These are phyloP conservation scores for Kazachstania africana DNA, from an alignment of 805 yeast species.

Conservation along the genomic window DNA sequence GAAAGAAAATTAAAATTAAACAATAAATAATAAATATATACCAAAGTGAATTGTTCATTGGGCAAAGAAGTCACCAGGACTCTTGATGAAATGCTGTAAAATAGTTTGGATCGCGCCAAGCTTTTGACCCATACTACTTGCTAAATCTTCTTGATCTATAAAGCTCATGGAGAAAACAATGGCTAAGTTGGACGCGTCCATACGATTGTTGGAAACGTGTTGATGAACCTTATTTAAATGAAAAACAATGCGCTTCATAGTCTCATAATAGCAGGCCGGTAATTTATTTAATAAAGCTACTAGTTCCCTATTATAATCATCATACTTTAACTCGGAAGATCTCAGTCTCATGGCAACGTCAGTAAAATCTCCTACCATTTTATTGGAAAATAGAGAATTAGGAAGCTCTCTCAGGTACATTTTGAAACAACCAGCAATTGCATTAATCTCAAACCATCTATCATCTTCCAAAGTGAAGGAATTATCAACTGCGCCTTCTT, in stretches of 20 bases:
- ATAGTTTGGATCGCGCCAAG: slow-evolving; percentile 44
- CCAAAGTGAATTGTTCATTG: too few relatives aligned
- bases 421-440: slow-evolving; percentile 81
- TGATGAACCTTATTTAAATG: slow-evolving; percentile 64
- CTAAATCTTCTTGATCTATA: slow-evolving; percentile 33
- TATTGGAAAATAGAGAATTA: slow-evolving; percentile 64
- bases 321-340: slow-evolving; percentile 11
- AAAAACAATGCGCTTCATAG: slow-evolving; percentile 51
- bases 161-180: slow-evolving; percentile 73
- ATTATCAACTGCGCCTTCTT: slow-evolving; percentile 31
- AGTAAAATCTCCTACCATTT: slow-evolving; percentile 49
- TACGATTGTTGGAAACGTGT: slow-evolving; percentile 59
- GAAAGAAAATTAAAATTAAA: too few relatives aligned
- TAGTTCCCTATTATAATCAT: slow-evolving; percentile 20
- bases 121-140: slow-evolving; percentile 36
- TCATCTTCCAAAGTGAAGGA: slow-evolving; percentile 38
- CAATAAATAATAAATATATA: too few relatives aligned
- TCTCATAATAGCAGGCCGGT: slow-evolving; percentile 56
- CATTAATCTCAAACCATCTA: slow-evolving; percentile 68
- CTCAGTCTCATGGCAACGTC: slow-evolving; percentile 18
- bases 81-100: slow-evolving; percentile 36
- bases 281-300: slow-evolving; percentile 29
- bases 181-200: slow-evolving; percentile 84
- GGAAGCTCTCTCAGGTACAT: slow-evolving; percentile 77
- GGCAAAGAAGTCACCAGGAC: slow-evolving; percentile 25